Conservation (phyloP, 2,329 filamentous ascomycete species). For the Lachnellula arida region DNA sequence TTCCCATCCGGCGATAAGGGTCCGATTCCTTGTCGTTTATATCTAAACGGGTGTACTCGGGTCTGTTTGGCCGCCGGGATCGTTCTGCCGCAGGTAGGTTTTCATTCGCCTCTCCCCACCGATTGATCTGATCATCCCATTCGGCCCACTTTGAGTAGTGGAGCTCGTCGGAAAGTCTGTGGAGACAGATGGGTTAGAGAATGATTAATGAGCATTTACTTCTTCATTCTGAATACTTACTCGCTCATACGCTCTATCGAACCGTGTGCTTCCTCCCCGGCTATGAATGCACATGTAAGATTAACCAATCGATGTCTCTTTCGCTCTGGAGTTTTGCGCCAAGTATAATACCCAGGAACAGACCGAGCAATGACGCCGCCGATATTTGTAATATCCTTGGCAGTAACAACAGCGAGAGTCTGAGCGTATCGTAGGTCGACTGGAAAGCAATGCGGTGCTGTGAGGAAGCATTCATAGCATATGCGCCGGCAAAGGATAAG, state of each 20-base stretch:
- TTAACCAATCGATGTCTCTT: not conserved
- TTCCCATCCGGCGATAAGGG: not conserved
- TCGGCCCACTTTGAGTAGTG: not conserved
- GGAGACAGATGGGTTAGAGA: not conserved
- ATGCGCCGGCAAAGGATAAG: not conserved
- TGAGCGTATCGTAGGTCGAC: not conserved
- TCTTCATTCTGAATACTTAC: not conserved
- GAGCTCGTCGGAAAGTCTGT: not conserved
- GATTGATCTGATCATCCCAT: not conserved
- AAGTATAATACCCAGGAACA: not conserved
- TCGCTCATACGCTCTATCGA: not conserved
- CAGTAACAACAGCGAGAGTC: not conserved
- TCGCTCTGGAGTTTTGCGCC: not conserved
- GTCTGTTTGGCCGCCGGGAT: not conserved
- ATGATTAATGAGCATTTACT: not conserved
- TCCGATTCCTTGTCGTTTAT: not conserved
- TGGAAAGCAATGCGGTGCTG: not conserved
- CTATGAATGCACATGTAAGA: not conserved
- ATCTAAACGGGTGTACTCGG: not conserved
- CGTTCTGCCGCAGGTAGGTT: not conserved
- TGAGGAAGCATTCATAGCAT: not conserved
- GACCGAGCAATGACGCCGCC: not conserved
- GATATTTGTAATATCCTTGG: not conserved
- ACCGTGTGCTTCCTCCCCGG: not conserved
- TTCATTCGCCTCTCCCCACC: not conserved